Evolutionary conservation across 129 eudicot genomes (phyloP).

Genomic region (Pulicaria dysenterica): DNA sequence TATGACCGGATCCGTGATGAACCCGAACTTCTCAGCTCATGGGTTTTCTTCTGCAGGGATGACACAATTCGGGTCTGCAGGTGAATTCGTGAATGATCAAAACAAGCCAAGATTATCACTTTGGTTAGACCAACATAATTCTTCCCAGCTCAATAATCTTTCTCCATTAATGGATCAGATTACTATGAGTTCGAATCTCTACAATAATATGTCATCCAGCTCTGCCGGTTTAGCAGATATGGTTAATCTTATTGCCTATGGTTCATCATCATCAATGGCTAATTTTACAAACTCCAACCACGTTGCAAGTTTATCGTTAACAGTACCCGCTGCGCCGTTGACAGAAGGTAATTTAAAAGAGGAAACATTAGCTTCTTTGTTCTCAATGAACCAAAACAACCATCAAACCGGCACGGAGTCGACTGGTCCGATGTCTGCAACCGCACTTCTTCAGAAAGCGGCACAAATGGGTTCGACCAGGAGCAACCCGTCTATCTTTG

Average conservation of each 20-base stretch:
- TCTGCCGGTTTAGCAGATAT: conserved; percentile 48
- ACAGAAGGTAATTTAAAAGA: conserved; percentile 44
- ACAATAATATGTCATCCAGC: conserved; percentile 38
- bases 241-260: conserved; percentile 46
- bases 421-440: conserved; percentile 79
- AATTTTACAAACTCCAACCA: conserved; percentile 43
- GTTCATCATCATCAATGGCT: conserved; percentile 56
- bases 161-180: conserved; percentile 39
- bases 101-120: conserved; percentile 68
- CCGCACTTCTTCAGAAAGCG: conserved; percentile 90
- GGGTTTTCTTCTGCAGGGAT: conserved; percentile 50
- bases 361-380: conserved; percentile 57
- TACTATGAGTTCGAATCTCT: conserved; percentile 46
- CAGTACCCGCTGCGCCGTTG: conserved; percentile 26
- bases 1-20: conserved; percentile 45
- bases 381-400: conserved; percentile 44
- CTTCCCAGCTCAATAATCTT: conserved; percentile 58
- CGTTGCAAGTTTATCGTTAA: conserved; percentile 43
- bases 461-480: conserved; percentile 92
- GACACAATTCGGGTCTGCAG: conserved; percentile 43
- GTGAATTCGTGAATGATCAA: conserved; percentile 42
- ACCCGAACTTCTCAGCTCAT: conserved; percentile 41
- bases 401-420: conserved; percentile 34
- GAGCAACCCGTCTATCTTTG: conserved; percentile 61
- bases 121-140: conserved; percentile 74